phyloP scores from a whole-genome alignment of 2,329 filamentous ascomycete species.

The Epichloe brachyelytri region DNA sequence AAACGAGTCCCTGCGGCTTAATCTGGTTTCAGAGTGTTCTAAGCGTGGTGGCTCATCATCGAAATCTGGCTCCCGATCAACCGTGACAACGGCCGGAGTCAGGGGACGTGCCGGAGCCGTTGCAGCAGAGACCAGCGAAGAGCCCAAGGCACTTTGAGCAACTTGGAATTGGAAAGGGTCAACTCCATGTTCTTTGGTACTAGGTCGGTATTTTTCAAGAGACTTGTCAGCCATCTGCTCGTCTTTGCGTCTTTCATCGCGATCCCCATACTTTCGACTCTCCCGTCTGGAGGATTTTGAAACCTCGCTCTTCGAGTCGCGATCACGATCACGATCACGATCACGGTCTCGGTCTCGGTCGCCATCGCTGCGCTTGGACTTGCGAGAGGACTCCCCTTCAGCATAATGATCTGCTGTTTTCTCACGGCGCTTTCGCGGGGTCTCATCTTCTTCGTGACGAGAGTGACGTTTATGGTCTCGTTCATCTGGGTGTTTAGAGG shows the following conservation, averaged over 20 bases:
- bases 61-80: slow-evolving; percentile 41
- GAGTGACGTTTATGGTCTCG: slow-evolving; percentile 17
- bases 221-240: slow-evolving; percentile 16
- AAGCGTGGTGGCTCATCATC: slow-evolving; percentile 21
- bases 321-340: slow-evolving; percentile 15
- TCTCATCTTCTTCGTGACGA: slow-evolving; percentile 20
- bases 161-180: slow-evolving; percentile 50
- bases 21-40: slow-evolving; percentile 20
- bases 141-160: slow-evolving; percentile 28
- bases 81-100: slow-evolving; percentile 38
- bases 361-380: slow-evolving; percentile 12
- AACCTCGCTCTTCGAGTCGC: slow-evolving; percentile 16
- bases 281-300: slow-evolving; percentile 12
- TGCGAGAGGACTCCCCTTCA: slow-evolving; percentile 12
- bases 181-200: slow-evolving; percentile 14
- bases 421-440: slow-evolving; percentile 17
- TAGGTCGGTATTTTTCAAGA: slow-evolving; percentile 7
- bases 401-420: slow-evolving; percentile 12
- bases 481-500: slow-evolving; percentile 18
- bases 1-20: slow-evolving; percentile 38
- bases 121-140: background rate
- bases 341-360: slow-evolving; percentile 15
- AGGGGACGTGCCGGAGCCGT: slow-evolving; percentile 22
- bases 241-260: slow-evolving; percentile 16
- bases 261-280: slow-evolving; percentile 12